Percentiles rank a stretch among this genome's conserved stretches.
Conservation (phyloP, 306 rosid genomes). For the Geum urbanum region DNA sequence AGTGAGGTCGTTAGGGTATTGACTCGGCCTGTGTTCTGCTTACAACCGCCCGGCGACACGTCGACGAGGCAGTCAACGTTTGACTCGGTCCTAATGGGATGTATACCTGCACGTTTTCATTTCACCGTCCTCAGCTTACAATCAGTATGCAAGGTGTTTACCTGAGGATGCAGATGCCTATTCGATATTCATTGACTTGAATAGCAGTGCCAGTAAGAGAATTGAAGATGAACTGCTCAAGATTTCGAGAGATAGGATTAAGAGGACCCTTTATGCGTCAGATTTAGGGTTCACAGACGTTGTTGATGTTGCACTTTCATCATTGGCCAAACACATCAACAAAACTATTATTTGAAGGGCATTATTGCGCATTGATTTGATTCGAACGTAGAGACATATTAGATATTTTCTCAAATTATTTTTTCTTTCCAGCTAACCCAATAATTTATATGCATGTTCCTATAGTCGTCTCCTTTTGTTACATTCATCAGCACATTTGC, state of each 20-base stretch:
- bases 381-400: no score
- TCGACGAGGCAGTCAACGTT: slow-evolving; percentile 5
- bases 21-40: neutral
- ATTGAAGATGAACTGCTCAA: slow-evolving; percentile 10
- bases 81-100: slow-evolving; percentile 13
- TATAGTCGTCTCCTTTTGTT: slow-evolving; percentile 14
- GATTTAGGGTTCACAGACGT: neutral
- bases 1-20: slow-evolving; percentile 5
- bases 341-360: no score
- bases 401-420: no score
- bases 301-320: slow-evolving; percentile 9
- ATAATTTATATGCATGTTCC: neutral
- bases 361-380: neutral
- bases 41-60: slow-evolving; percentile 13
- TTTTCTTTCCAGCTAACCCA: no score
- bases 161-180: neutral
- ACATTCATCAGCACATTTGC: neutral
- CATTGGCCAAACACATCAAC: neutral
- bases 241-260: slow-evolving; percentile 1
- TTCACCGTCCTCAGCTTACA: slow-evolving; percentile 3
- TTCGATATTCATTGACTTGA: slow-evolving; percentile 6
- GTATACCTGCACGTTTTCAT: slow-evolving; percentile 9
- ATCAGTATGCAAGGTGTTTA: slow-evolving; percentile 10
- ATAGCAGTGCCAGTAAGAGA: neutral
- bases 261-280: slow-evolving; percentile 1